Base-by-base conservation (phyloP, 2,329 filamentous ascomycete genomes). In the Truncatella angustata region DNA sequence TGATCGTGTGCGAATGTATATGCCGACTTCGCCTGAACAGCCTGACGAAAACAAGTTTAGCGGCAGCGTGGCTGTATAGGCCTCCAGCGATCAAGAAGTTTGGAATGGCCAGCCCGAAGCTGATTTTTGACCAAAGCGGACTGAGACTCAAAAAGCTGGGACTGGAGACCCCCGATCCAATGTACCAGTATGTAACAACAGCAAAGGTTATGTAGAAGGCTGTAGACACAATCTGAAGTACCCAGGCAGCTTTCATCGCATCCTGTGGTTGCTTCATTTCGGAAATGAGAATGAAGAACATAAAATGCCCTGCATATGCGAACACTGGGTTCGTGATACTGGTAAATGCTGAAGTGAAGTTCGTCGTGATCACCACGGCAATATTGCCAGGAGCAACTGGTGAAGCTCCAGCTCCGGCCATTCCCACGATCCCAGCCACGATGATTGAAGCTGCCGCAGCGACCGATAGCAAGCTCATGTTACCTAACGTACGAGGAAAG, bases 251-350 rank as follows among this genome's bases (percentile, higher is more conserved):
- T 51, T 78, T 77, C 71, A 79, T 78, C 2, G 75, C 74, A 48
- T 80, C 75, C 49, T 71, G 67, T 4, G 78, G 78, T 36, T 68
- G 65, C 54, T 71, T 72, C 77, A 81, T 79, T 58, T 81, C 78
- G 0, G 75, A 78, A 35, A 80, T 75, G 30, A 80, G 67, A 43
- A 77, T 72, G 63, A 80, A 80, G 61, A 80, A 80, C 71, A 79
- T 76, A 60, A 79, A 79, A 52, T 79, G 76, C 4, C 76, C 77
- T 0, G 76, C 76, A 59, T 75, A 80, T 0, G 76, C 70, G 54
- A 81, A 80, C 0, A 80, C 76, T 1, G 77, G 76, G 56, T 80
- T 80, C 11, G 74, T 78, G 48, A 79, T 70, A 24, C 66, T 70
- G 46, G 76, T 66, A 51, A 78, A 78, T 1, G 74, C 75, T 1